Evolutionary conservation across 2,329 filamentous ascomycete species (phyloP).

Genomic region (Herpotrichia juniperi): DNA sequence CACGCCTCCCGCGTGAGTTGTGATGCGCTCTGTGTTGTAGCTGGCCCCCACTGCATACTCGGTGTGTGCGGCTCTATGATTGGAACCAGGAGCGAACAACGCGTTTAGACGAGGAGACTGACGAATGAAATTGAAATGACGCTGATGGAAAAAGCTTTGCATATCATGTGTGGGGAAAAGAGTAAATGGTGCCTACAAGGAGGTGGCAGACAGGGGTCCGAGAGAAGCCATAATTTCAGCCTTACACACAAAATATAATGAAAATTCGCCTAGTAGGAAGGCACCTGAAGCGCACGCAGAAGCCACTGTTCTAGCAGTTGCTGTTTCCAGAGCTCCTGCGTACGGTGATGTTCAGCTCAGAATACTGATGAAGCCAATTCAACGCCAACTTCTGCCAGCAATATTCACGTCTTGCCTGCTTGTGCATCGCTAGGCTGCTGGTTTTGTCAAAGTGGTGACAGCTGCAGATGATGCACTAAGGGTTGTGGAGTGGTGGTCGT

Average conservation of each 20-base stretch:
- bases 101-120: conserved; percentile 12
- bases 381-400: not conserved
- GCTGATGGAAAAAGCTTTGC: conserved; percentile 4
- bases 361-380: conserved; percentile 4
- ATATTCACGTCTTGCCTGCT: conserved; percentile 1
- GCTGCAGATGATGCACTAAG: not conserved
- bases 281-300: conserved; percentile 19
- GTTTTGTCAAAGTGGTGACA: conserved; percentile 4
- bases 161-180: conserved; percentile 12
- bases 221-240: conserved; percentile 15
- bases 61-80: not conserved
- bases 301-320: conserved; percentile 24
- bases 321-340: conserved; percentile 15
- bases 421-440: not conserved
- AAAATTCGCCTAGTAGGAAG: conserved; percentile 8
- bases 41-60: conserved; percentile 17
- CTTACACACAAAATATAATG: conserved; percentile 18
- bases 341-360: conserved; percentile 26
- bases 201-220: conserved; percentile 30
- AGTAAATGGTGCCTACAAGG: conserved; percentile 13
- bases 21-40: conserved; percentile 14
- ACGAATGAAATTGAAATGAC: conserved; percentile 20
- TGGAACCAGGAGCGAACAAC: not conserved
- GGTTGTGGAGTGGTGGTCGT: not conserved
- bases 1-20: conserved; percentile 29